Base-by-base conservation (phyloP, 306 rosid genomes). In the Sicyos baderoa region DNA sequence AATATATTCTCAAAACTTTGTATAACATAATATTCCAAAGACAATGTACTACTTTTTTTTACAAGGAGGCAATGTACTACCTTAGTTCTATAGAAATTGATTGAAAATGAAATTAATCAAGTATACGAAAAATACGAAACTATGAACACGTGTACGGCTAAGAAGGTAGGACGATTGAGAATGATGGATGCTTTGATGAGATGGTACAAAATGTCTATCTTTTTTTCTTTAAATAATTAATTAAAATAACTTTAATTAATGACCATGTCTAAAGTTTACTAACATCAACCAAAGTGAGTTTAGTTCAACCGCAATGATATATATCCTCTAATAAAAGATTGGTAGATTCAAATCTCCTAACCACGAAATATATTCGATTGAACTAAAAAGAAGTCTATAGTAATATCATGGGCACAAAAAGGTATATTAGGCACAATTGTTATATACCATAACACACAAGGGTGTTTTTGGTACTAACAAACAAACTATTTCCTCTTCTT, bases 81-180 rank as follows among this genome's bases (percentile, higher is more conserved):
- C 44, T 37, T 4, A 37, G 44, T 4, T 4, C 9, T 40, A 40
- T 40, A 7, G 8, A 40, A 40, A 35, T 62, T n/a, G 50, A 12
- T 37, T 37, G 68, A 62, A 63, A 63, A 63, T 17, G 69, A 63
- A 29, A 63, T 18, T 9, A 1, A 25, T 17, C n/a, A 16, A 19
- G 32, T 7, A 44, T 45, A 65, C 54, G 40, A 48, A 67, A 47
- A 49, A 47, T 48, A 54, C 7, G 54, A 69, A 72, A 68, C 44
- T 71, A 52, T 13, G 37, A 62, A 82, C 88, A 74, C 91, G 91
- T 89, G 89, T 84, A 85, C 79, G 82, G 82, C 70, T 49, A 6
- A 44, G 77, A 79, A 72, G 81, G 57, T 67, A 67, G 57, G 23
- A 22, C 42, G 15, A 15, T 67, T 27, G 76, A 69, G 54, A 68